Conservation (phyloP, 441 rosid species). For the Erysimum pusillum region DNA sequence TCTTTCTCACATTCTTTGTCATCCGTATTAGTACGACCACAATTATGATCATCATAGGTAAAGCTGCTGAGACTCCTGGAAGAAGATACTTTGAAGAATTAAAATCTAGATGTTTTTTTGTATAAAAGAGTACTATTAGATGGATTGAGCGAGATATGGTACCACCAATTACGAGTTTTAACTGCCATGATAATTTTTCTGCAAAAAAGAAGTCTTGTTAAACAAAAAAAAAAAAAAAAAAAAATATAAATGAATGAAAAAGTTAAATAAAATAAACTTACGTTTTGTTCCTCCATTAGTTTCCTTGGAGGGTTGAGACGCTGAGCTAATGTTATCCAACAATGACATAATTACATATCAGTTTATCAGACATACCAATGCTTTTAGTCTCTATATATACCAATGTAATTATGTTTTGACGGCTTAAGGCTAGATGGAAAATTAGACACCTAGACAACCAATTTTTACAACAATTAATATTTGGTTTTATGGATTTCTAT, state of each 20-base stretch:
- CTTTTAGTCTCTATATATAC: background rate
- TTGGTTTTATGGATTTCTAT: no score
- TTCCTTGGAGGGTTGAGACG: background rate
- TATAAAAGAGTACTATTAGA: background rate
- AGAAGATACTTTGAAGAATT: background rate
- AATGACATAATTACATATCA: background rate
- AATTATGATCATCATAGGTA: background rate
- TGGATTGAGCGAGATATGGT: no score
- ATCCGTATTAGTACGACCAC: background rate
- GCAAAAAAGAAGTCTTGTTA: background rate
- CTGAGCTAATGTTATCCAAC: background rate
- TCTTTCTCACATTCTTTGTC: background rate
- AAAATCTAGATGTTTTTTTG: background rate
- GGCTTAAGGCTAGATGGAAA: no score
- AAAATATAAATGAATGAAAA: background rate
- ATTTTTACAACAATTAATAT: no score
- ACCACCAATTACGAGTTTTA: no score
- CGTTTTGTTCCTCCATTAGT: background rate
- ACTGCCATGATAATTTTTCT: no score
- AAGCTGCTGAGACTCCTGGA: conserved; percentile 14
- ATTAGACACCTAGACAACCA: no score
- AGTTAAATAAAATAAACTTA: background rate
- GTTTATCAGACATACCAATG: background rate
- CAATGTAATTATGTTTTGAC: background rate
- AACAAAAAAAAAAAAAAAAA: background rate